A percentile compares a stretch with the other conserved stretches of the same genome.
Evolutionary conservation across 495 filamentous ascomycete species (phyloP).

Genomic region (Talaromyces nanjingensis): DNA sequence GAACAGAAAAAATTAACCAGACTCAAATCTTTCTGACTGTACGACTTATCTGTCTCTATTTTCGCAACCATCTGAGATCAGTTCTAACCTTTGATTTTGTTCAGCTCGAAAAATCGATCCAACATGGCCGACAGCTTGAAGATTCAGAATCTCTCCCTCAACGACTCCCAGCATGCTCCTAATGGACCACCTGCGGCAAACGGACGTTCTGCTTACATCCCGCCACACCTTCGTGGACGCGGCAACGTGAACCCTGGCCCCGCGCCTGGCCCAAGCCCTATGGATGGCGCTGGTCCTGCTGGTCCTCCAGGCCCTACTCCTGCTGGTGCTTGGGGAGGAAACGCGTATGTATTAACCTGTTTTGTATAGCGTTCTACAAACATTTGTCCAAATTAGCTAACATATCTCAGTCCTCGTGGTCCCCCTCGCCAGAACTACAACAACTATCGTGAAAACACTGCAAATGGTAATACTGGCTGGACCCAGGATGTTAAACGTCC

Average conservation of each 20-base stretch:
- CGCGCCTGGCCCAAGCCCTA: conserved; percentile 14
- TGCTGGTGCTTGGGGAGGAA: conserved; percentile 24
- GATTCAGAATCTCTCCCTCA: conserved; percentile 76
- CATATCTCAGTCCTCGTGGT: neutral
- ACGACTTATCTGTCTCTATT: neutral
- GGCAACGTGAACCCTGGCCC: conserved; percentile 31
- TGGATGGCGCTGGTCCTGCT: conserved; percentile 35
- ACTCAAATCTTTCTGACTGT: neutral
- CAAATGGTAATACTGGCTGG: conserved; percentile 39
- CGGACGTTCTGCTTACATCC: conserved; percentile 81
- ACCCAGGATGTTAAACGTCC: conserved; percentile 27
- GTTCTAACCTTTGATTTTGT: conserved; percentile 7
- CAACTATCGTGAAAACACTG: conserved; percentile 49
- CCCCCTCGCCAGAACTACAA: conserved; percentile 54
- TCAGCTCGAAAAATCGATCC: conserved; percentile 14
- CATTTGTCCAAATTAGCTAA: conserved; percentile 4
- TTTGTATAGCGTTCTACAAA: conserved; percentile 5
- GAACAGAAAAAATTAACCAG: neutral
- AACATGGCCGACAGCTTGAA: conserved; percentile 94
- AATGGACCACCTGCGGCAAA: conserved; percentile 22
- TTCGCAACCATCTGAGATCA: neutral
- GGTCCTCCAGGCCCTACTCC: conserved; percentile 15
- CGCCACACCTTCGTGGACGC: conserved; percentile 77
- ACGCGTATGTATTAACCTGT: conserved; percentile 31
- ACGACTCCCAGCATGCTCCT: conserved; percentile 64